These are phyloP conservation scores for Fomitopsis pulvina DNA, from an alignment of 768 basidiomycete genomes.

Conservation along the genomic window DNA sequence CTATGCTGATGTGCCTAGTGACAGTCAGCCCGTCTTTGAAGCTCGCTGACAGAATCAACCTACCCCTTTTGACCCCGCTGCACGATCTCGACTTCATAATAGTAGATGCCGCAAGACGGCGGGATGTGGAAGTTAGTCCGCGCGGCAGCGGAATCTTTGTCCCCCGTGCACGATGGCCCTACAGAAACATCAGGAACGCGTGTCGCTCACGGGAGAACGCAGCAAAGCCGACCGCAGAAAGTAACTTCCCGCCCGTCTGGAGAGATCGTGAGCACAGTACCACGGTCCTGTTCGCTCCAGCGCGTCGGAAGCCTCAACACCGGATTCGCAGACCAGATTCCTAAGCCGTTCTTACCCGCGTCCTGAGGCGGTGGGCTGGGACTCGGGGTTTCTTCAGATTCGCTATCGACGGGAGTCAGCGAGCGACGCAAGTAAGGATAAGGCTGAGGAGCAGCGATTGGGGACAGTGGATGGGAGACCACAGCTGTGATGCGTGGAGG, in stretches of 20 bases:
- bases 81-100: constrained; percentile 85
- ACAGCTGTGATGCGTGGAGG: background rate
- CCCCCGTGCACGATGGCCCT: constrained; percentile 52
- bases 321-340: constrained; percentile 3
- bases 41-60: background rate
- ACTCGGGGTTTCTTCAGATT: constrained; percentile 55
- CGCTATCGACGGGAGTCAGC: constrained; percentile 43
- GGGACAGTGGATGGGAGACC: constrained; percentile 3
- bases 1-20: constrained; percentile 70
- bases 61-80: constrained; percentile 80
- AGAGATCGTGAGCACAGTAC: constrained; percentile 52
- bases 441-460: background rate
- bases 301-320: constrained; percentile 52
- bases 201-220: background rate
- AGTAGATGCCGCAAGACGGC: constrained; percentile 84
- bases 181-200: constrained; percentile 1
- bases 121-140: constrained; percentile 76
- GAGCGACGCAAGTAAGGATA: constrained; percentile 23
- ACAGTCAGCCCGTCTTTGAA: constrained; percentile 5
- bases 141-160: constrained; percentile 81
- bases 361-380: constrained; percentile 32
- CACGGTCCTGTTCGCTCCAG: constrained; percentile 70
- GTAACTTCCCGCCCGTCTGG: constrained; percentile 68
- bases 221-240: constrained; percentile 48
- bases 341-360: constrained; percentile 4